Conservation (phyloP, 2,329 filamentous ascomycete species). For the Daldinia sp. region DNA sequence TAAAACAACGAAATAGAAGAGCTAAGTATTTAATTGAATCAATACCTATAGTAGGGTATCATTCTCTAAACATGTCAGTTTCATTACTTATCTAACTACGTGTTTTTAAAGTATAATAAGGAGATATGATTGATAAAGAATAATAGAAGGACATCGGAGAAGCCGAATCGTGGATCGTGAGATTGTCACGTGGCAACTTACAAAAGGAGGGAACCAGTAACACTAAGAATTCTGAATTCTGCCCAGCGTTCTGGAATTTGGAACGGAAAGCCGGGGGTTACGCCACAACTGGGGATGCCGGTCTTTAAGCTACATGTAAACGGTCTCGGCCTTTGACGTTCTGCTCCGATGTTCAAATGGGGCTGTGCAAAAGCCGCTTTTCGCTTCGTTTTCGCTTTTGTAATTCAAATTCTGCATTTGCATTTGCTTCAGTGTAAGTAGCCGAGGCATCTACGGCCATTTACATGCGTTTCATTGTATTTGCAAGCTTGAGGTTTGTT, state of each 20-base stretch:
- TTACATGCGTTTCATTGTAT: neutral
- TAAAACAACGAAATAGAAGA: too few species aligned
- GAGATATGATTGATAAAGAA: too few species aligned
- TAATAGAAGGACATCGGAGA: neutral
- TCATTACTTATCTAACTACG: too few species aligned
- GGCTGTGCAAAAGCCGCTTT: conserved; percentile 44
- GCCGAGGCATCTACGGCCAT: conserved; percentile 6
- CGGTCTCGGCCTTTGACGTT: conserved; percentile 23
- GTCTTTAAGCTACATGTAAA: conserved; percentile 13
- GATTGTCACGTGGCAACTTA: conserved; percentile 19
- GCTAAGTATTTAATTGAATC: too few species aligned
- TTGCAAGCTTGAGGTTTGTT: neutral
- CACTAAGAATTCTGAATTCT: conserved; percentile 11
- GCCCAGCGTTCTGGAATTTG: conserved; percentile 34
- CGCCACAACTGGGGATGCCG: conserved; percentile 14
- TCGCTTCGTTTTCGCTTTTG: conserved; percentile 26
- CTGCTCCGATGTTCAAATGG: conserved; percentile 22
- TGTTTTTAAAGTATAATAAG: too few species aligned
- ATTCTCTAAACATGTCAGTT: too few species aligned
- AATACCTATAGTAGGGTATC: too few species aligned
- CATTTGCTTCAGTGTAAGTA: conserved; percentile 4
- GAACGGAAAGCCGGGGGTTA: conserved; percentile 22
- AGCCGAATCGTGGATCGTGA: neutral
- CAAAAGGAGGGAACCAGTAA: conserved; percentile 22
- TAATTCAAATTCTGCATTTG: conserved; percentile 13